Evolutionary conservation across 2,329 filamentous ascomycete species (phyloP).

Genomic region (Podosphaera xanthii): DNA sequence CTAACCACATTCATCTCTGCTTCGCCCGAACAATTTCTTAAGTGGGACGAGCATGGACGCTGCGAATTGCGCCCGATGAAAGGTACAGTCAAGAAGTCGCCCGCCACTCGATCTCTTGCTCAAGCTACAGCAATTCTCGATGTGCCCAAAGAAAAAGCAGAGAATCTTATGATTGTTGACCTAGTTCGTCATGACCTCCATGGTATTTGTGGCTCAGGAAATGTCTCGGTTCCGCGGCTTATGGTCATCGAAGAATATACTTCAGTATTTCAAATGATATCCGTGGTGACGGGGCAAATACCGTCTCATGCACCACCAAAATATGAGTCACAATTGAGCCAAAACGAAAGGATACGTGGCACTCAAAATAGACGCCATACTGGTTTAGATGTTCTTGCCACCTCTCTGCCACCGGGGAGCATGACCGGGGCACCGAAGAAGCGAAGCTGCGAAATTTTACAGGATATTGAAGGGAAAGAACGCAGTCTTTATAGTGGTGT

Average conservation of each 20-base stretch:
- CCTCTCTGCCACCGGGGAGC: slow-evolving; percentile 65
- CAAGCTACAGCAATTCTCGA: slow-evolving; percentile 52
- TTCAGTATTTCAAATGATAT: slow-evolving; percentile 79
- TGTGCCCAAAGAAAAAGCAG: slow-evolving; percentile 72
- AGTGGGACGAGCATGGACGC: slow-evolving; percentile 33
- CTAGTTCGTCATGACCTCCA: slow-evolving; percentile 86
- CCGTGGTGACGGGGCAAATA: slow-evolving; percentile 54
- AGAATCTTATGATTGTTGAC: slow-evolving; percentile 97
- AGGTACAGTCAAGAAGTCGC: slow-evolving; percentile 69
- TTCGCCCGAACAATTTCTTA: slow-evolving; percentile 76
- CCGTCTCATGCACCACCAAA: slow-evolving; percentile 11
- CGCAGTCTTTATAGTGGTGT: slow-evolving; percentile 70
- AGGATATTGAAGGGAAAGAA: slow-evolving; percentile 39
- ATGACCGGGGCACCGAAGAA: slow-evolving; percentile 97
- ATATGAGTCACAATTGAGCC: background rate
- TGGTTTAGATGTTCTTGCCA: slow-evolving; percentile 53
- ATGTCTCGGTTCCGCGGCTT: slow-evolving; percentile 52
- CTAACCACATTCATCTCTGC: slow-evolving; percentile 52
- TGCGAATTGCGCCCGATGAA: slow-evolving; percentile 88
- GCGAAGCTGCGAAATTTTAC: slow-evolving; percentile 65
- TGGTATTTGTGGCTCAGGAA: slow-evolving; percentile 53
- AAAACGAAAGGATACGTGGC: slow-evolving; percentile 5
- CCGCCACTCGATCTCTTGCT: slow-evolving; percentile 38
- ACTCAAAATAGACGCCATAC: slow-evolving; percentile 20
- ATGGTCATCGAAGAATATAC: slow-evolving; percentile 81